Evolutionary conservation across 169 alveolate species (phyloP).

Genomic region (Plasmodium cynomolgi): DNA sequence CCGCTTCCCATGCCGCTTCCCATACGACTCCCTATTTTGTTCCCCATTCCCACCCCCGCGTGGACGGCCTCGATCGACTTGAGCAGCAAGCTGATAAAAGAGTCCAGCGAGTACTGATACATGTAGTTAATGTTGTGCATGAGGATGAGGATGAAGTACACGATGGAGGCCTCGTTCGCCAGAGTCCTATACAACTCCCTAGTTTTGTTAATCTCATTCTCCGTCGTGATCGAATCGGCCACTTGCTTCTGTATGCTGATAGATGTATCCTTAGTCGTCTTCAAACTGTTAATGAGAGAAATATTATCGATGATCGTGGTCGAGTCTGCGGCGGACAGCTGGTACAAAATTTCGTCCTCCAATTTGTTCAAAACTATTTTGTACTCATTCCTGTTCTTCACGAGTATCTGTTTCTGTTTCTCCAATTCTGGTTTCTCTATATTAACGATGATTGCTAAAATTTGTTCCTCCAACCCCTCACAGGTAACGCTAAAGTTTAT

Average conservation of each 20-base stretch:
- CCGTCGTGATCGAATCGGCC: constrained; percentile 89
- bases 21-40: constrained; percentile 55
- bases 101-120: constrained; percentile 97
- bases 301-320: constrained; percentile 94
- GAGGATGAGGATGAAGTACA: constrained; percentile 94
- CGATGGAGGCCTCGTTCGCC: constrained; percentile 97
- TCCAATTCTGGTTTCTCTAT: constrained; percentile 97
- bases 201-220: constrained; percentile 92
- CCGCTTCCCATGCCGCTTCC: constrained; percentile 88
- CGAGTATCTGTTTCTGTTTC: constrained; percentile 93
- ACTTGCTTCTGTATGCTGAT: constrained; percentile 92
- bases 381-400: constrained; percentile 93
- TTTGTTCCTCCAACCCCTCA: constrained; percentile 96
- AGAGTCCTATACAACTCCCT: constrained; percentile 96
- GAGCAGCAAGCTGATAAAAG: constrained; percentile 92
- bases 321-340: constrained; percentile 96
- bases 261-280: constrained; percentile 93
- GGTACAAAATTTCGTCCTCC: constrained; percentile 93
- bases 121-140: constrained; percentile 95
- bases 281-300: constrained; percentile 93
- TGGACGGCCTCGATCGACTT: constrained; percentile 84
- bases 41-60: constrained; percentile 59
- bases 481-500: constrained; percentile 97
- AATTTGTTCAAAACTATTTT: constrained; percentile 92
- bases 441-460: constrained; percentile 94